Conservation (phyloP, 2,329 filamentous ascomycete species). For the Stagonosporopsis vannaccii region DNA sequence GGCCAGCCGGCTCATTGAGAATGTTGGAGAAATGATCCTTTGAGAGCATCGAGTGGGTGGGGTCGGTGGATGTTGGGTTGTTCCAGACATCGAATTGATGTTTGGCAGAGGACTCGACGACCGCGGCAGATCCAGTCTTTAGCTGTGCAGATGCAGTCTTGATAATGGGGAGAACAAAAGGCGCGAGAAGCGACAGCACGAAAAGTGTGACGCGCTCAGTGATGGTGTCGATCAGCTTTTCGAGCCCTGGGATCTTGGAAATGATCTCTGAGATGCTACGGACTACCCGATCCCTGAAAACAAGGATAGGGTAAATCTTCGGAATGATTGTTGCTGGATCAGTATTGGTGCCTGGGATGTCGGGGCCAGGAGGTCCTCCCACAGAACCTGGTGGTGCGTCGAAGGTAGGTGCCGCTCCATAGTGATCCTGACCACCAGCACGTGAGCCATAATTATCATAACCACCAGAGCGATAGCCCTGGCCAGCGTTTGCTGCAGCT, state of each 20-base stretch:
- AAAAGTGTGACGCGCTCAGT: conserved; percentile 92
- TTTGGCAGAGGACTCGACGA: conserved; percentile 62
- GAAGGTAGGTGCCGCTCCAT: conserved; percentile 41
- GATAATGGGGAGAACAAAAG: conserved; percentile 92
- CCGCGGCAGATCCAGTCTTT: conserved; percentile 82
- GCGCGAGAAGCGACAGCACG: conserved; percentile 86
- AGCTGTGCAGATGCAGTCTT: conserved; percentile 82
- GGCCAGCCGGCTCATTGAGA: conserved; percentile 58
- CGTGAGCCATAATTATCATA: conserved; percentile 50
- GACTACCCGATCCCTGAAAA: conserved; percentile 93
- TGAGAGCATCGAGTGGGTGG: conserved; percentile 60
- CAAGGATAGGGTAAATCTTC: conserved; percentile 91
- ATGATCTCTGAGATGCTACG: conserved; percentile 84
- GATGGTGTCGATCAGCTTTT: conserved; percentile 90
- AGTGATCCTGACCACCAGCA: conserved; percentile 52
- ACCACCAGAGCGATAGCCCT: conserved; percentile 56
- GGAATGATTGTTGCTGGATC: conserved; percentile 62
- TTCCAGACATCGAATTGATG: conserved; percentile 61
- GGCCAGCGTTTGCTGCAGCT: conserved; percentile 49
- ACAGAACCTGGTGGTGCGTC: conserved; percentile 55
- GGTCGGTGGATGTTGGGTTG: conserved; percentile 56
- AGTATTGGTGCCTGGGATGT: conserved; percentile 80
- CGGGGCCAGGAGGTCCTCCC: conserved; percentile 54
- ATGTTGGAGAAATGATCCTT: conserved; percentile 62
- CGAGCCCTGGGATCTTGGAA: conserved; percentile 89